These are phyloP conservation scores for Aspergillus hortae DNA, from an alignment of 2,329 filamentous ascomycete genomes.

Conservation along the genomic window DNA sequence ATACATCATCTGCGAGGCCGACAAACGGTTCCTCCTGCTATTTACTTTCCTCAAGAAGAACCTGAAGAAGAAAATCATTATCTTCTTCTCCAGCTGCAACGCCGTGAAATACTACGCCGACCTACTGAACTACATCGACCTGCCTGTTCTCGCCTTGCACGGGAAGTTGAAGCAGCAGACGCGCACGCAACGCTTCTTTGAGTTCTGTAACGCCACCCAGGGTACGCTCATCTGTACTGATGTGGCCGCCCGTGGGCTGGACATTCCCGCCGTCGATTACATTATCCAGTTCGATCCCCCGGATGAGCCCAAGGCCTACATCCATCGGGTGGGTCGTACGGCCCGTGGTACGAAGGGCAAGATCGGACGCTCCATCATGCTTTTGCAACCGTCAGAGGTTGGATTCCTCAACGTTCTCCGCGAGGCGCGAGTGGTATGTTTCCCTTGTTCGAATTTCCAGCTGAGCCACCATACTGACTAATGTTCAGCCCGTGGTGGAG, in stretches of 20 bases:
- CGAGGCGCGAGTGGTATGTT: constrained; percentile 66
- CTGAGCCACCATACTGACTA: not conserved
- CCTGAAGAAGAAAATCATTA: constrained; percentile 94
- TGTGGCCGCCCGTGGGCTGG: constrained; percentile 88
- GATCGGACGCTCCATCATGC: constrained; percentile 78
- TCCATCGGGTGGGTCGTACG: constrained; percentile 93
- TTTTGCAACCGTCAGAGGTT: constrained; percentile 86
- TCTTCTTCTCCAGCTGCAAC: constrained; percentile 90
- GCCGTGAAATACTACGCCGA: constrained; percentile 96
- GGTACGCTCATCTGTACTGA: constrained; percentile 95
- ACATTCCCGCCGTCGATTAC: constrained; percentile 95
- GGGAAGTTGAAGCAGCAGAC: constrained; percentile 99
- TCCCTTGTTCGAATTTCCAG: not conserved
- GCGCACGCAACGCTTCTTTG: constrained; percentile 97
- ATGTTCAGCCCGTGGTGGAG: constrained; percentile 69
- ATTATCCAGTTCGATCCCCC: constrained; percentile 95
- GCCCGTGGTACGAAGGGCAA: constrained; percentile 79
- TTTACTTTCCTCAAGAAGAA: constrained; percentile 94
- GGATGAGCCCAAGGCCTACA: constrained; percentile 86
- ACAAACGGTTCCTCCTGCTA: constrained; percentile 88
- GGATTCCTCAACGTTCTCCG: constrained; percentile 91
- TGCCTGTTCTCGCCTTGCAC: constrained; percentile 80
- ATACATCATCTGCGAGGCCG: constrained; percentile 88
- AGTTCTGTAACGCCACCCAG: constrained; percentile 81
- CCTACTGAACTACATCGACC: constrained; percentile 94